Base-by-base conservation (phyloP, 2,329 filamentous ascomycete genomes). In the Fusarium duplospermum region DNA sequence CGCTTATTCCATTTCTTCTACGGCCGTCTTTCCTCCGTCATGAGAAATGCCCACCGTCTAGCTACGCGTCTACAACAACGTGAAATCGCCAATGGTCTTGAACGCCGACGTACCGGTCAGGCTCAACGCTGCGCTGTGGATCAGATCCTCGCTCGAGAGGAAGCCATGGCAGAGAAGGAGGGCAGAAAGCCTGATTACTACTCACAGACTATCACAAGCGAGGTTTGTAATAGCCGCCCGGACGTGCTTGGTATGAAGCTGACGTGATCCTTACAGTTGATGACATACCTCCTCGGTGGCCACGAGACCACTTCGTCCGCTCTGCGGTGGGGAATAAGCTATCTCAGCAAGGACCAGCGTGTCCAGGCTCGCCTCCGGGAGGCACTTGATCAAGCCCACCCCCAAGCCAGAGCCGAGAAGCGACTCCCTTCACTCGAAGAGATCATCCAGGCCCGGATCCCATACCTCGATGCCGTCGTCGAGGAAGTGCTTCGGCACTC, bases 301-400 rank as follows among this genome's bases (percentile, higher is more conserved):
- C 71, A 74, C 16, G 71, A 73, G 61, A 74, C 71, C 5, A 73
- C 71, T 0, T 73, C 71, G 0, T 71, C 71, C 0, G 67, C 71
- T 1, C 42, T 74, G 0, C 47, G 71, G 16, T 73, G 71, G 71
- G 71, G 67, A 2, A 4, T 74, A 2, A 71, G 63, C 10, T 74
- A 65, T 38, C 64, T 73, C 7, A 71, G n/a, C 14, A 36, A 35
- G 11, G 36, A 73, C 10, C 71, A 73, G 24, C 58, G 50, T n/a
- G 67, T 66, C 1, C 71, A 73, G 8, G 42, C 47, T 2, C 40
- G 57, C 9, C 59, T 73, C 2, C 45, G 63, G 11, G 60, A 38
- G 0, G 67, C 42, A 1, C 63, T 73, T 3, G 67, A 73, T 22
- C 47, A 52, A 8, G 67, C 67, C 3, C 35, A 73, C 16, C 16